Percentiles rank a stretch among this genome's conserved stretches.
Conservation (phyloP, 2,329 filamentous ascomycete species). For the Cercospora zeae-maydis region DNA sequence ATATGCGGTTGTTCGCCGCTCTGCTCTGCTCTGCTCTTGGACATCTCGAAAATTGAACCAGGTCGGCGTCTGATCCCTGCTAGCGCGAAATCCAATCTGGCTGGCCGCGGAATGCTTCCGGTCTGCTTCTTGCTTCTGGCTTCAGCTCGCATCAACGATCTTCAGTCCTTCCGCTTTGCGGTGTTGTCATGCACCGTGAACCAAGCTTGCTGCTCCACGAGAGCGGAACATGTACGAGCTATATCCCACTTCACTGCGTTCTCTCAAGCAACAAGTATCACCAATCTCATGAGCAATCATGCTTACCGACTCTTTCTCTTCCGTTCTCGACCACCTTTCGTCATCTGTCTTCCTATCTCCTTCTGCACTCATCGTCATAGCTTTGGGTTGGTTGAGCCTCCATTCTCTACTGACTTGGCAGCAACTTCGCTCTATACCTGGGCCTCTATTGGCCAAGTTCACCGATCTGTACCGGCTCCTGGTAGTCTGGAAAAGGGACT, state of each 20-base stretch:
- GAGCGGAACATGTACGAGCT: constrained; percentile 1
- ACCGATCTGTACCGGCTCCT: constrained; percentile 38
- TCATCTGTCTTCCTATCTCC: constrained; percentile 4
- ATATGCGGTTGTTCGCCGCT: not conserved
- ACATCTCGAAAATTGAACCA: constrained; percentile 6
- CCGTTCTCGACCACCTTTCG: constrained; percentile 1
- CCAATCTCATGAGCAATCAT: not conserved
- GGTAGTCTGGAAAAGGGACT: constrained; percentile 64
- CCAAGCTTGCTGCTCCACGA: constrained; percentile 6
- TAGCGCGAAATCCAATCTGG: not conserved
- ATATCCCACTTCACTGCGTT: not conserved
- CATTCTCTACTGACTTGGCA: constrained; percentile 16
- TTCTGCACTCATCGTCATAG: constrained; percentile 1
- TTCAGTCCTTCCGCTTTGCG: constrained; percentile 3
- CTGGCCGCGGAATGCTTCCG: not conserved
- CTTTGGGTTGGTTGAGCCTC: not conserved
- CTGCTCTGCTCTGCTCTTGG: not conserved
- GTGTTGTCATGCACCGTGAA: not conserved
- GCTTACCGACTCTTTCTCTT: constrained; percentile 9
- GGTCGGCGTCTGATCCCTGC: constrained; percentile 2
- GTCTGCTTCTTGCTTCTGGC: not conserved
- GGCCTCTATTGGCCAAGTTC: constrained; percentile 53
- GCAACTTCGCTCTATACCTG: constrained; percentile 43
- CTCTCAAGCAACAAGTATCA: not conserved
- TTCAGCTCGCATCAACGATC: not conserved